Percentiles rank a stretch among this genome's conserved stretches.
These are phyloP conservation scores for Aspergillus wentii DNA, from an alignment of 495 filamentous ascomycete species.

Conservation along the genomic window DNA sequence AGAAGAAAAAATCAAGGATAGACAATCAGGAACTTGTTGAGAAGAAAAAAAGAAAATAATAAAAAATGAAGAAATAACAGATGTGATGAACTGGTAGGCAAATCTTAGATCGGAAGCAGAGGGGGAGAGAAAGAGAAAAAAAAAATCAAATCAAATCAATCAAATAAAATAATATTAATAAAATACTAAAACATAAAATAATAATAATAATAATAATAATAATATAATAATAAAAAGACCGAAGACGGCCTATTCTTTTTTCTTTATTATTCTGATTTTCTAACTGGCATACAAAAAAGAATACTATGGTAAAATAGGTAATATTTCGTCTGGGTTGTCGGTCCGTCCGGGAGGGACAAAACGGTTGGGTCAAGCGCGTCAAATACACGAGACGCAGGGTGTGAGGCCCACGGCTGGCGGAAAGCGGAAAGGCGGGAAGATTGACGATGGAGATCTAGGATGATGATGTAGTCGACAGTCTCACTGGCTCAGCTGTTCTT, in stretches of 20 bases:
- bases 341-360: constrained; percentile 25
- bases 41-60: constrained; percentile 8
- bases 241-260: too few species aligned
- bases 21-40: too few species aligned
- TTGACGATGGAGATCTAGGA: constrained; percentile 17
- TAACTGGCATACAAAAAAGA: neutral
- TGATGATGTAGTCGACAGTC: constrained; percentile 9
- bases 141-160: too few species aligned
- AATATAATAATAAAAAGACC: neutral
- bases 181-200: neutral
- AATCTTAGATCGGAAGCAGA: constrained; percentile 3
- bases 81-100: too few species aligned
- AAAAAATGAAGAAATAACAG: too few species aligned
- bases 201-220: neutral
- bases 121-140: neutral
- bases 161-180: too few species aligned
- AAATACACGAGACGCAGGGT: constrained; percentile 21
- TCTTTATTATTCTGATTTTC: too few species aligned
- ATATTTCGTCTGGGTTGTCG: constrained; percentile 13
- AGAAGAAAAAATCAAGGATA: too few species aligned
- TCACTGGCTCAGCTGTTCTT: too few species aligned
- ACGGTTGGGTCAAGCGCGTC: constrained; percentile 21
- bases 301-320: neutral
- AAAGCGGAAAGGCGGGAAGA: constrained; percentile 25
- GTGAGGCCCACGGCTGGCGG: constrained; percentile 16